Base-by-base conservation (phyloP, 148 eudicot genomes). In the Rhododendron griersonianum region DNA sequence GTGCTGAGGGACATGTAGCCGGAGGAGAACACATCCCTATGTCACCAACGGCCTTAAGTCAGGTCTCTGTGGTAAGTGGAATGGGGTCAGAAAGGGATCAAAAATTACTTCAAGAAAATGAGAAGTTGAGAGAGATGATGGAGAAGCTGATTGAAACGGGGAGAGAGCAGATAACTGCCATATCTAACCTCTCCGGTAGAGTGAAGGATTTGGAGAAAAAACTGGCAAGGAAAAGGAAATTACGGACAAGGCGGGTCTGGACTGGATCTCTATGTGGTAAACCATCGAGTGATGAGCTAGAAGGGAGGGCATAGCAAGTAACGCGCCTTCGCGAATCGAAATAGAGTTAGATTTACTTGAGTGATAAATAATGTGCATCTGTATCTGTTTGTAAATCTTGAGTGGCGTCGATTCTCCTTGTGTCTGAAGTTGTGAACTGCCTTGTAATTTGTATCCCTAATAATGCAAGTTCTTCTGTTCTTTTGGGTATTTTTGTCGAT, bases 191-290 rank as follows among this genome's bases (percentile, higher is more conserved):
- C 13, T 89, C 92, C 11, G 90, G 86, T 7, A 93, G 93, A 83
- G 89, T 96, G 21, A 86, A 91, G 50, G 93, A 93, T 53, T 85
- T 96, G 87, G 96, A 96, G 89, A 92, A 85, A 82, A 92, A 90
- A 84, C 53, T 94, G 63, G 83, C 88, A 0, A 94, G 85, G 80
- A 89, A 88, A 48, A 95, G 86, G 83, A 92, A 89, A 78, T 1
- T 59, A 82, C 92, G 87, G 77, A 77, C 86, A 1, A 90, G 81
- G 85, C 84, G 81, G 57, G 82, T 61, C 35, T 87, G 85, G 50
- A 80, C 87, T n/a, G 80, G 86, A 18, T 80, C 82, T 28, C 7
- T 35, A 7, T 87, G 90, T 67, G 45, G 23, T n/a, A 85, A 87
- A 69, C 75, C 82, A 5, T 61, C 53, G 10, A 75, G 45, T 33